A percentile compares a stretch with the other conserved stretches of the same genome.
Conservation (phyloP, 352 stramenopile species). For the Pythium diclinum region DNA sequence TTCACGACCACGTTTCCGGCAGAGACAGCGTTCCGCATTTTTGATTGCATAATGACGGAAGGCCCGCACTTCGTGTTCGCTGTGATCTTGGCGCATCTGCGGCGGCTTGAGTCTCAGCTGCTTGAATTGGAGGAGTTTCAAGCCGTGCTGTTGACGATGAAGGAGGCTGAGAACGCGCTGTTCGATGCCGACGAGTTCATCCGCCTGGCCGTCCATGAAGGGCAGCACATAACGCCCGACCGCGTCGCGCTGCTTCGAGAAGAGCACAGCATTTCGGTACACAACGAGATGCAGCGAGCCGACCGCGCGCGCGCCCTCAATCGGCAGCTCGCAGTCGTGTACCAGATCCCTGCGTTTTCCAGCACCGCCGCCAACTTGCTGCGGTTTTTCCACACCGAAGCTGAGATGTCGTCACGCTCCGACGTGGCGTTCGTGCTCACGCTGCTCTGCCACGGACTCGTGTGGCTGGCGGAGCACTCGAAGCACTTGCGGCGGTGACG, state of each 20-base stretch:
- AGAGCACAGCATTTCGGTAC: conserved; percentile 54
- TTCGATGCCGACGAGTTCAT: conserved; percentile 71
- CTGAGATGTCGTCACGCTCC: conserved; percentile 61
- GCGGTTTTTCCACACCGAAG: conserved; percentile 75
- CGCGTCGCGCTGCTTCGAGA: conserved; percentile 48
- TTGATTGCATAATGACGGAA: conserved; percentile 86
- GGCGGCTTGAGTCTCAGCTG: conserved; percentile 49
- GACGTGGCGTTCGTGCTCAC: conserved; percentile 79
- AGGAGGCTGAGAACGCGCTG: conserved; percentile 57
- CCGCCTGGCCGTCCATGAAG: conserved; percentile 39
- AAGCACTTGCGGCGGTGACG: conserved; percentile 47
- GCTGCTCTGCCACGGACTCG: conserved; percentile 75
- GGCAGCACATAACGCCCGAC: conserved; percentile 33
- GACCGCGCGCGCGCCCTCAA: conserved; percentile 62
- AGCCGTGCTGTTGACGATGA: conserved; percentile 66
- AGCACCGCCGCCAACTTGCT: conserved; percentile 57
- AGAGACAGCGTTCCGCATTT: conserved; percentile 85
- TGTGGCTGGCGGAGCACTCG: conserved; percentile 78
- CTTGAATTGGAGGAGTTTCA: conserved; percentile 64
- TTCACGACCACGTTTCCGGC: conserved; percentile 90
- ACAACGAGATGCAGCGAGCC: conserved; percentile 65
- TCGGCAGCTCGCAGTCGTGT: conserved; percentile 62
- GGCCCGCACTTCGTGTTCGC: conserved; percentile 80
- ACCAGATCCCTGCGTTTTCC: conserved; percentile 78
- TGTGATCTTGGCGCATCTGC: conserved; percentile 77